Evolutionary conservation across 805 yeast species (phyloP), one percentile per base, ranked within the genome.

Genomic region (Nakazawaea anatomiae): DNA sequence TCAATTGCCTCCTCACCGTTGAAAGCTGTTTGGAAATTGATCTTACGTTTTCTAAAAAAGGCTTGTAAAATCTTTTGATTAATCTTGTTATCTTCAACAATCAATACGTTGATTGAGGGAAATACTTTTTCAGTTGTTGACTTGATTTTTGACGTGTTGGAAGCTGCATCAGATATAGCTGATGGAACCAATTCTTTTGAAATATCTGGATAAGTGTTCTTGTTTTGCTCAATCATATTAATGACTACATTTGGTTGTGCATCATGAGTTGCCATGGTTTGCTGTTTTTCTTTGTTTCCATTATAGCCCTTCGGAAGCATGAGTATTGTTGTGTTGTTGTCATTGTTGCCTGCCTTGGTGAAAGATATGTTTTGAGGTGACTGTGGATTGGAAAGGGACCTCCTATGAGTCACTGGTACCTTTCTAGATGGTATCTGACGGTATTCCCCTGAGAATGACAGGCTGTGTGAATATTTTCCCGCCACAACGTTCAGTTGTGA

Each of bases 1-100:
- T 90, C 96, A 2, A 94, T 79, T 1, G 99, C 99, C 62, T 94
- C 98, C 58, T 84, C 82, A 31, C 99, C 99, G 58, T 90, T 92
- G 53, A 87, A 85, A 4, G 98, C 98, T 43, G 90, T 83, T 54
- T 84, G 85, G 57, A 84, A 89, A 42, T 85, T 85, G 32, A 94
- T 91, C 52, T 87, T 80, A 60, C 92, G 92, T 56, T 89, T 86
- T 57, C 89, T 78, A 65, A 94, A 73, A 60, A 90, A 92, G 12
- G 95, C 87, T 14, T 91, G 94, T 64, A 94, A 74, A 74, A 94
- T 91, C 46, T 88, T 87, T 69, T 89, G 95, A 68, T 94, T 94
- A 61, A 94, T 91, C 38, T 90, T 85, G 67, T 94, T 94, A 73
- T 94, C 99, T 66, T 94, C 99, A 8, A 94, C 99, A 40, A 94